Evolutionary conservation across 2,329 filamentous ascomycete genomes (phyloP), one percentile per base, ranked within the genome.

Genomic region (Penicillium aurantiogriseum): DNA sequence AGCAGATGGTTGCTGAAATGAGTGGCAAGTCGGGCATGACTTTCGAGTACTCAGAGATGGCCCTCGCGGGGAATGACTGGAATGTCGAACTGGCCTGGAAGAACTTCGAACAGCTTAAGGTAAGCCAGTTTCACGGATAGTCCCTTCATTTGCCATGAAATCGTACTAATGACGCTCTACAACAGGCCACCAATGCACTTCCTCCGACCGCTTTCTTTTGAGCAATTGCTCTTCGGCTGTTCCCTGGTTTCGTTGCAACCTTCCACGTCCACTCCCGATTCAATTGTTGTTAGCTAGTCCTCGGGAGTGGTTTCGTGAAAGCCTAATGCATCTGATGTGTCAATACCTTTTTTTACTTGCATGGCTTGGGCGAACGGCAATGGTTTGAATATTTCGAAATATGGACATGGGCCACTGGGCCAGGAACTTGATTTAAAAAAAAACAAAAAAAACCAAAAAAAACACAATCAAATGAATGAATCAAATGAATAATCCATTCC

Each of bases 1-100:
- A 88, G 62, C 85, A 92, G 77, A 80, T 96, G 69, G 79, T 86
- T 23, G 66, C 79, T 21, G 87, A 94, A 70, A 82, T 97, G 51
- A 88, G 86, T 63, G 86, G 85, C 63, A 86, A 86, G 67, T 96
- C 92, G 1, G 85, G 87, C 56, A 91, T 99, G 86, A 94, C 85
- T 9, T 76, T 87, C 10, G 81, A 89, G 57, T 96, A 89, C 71
- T 89, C 92, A 1, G 84, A 88, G 64, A 84, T 95, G 80, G 97
- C 93, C 67, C 80, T 97, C 17, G 82, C 85, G 3, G 86, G 92
- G 58, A 90, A 88, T 56, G 84, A 82, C 38, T 97, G 92, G 91
- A 85, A 95, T 71, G 85, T 92, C 48, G 84, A 89, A 38, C 83
- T 84, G 63, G 93, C 92, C 2, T 77, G 92, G 64, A 79, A 82